Evolutionary conservation across 116 monocot species (phyloP).

Genomic region (Phalaenopsis hybrid): DNA sequence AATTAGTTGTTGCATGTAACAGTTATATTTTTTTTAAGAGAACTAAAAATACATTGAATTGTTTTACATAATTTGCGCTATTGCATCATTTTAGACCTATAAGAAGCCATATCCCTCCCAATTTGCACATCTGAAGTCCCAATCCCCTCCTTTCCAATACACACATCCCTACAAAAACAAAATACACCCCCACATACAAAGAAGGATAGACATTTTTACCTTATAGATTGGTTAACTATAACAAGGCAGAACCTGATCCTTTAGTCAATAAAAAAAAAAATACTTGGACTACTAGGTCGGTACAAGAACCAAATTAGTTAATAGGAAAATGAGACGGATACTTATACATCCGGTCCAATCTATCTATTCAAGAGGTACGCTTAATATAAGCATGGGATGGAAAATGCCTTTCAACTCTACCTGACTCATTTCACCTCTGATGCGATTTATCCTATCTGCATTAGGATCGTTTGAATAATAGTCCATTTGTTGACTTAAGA

Average conservation of each 20-base stretch:
- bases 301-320: background rate
- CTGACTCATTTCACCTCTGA: constrained; percentile 97
- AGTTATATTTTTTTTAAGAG: background rate
- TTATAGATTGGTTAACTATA: background rate
- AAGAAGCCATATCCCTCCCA: background rate
- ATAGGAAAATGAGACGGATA: background rate
- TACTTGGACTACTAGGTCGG: background rate
- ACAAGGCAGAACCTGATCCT: background rate
- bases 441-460: constrained; percentile 92
- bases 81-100: background rate
- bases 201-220: background rate
- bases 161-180: background rate
- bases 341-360: background rate
- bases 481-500: constrained; percentile 89
- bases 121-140: background rate
- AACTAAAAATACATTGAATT: background rate
- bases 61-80: background rate
- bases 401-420: no score
- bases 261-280: background rate
- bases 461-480: constrained; percentile 94
- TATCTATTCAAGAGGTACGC: background rate
- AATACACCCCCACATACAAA: background rate
- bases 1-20: background rate
- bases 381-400: background rate
- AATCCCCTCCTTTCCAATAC: background rate